Conservation (phyloP, 78 protist genomes). For the Guillardia theta region DNA sequence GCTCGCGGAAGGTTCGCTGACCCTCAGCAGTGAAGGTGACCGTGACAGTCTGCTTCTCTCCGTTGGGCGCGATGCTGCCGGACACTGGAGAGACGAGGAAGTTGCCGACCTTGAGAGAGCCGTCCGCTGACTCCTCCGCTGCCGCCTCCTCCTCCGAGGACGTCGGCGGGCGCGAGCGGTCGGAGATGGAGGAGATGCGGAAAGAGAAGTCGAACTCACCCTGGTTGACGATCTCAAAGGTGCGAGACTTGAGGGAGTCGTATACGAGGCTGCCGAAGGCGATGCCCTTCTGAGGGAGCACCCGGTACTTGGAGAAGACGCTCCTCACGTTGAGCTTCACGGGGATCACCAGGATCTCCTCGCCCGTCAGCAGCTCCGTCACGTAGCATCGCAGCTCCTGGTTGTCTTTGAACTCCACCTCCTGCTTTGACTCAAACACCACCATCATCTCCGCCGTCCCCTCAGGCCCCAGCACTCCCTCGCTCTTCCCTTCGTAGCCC, state of each 20-base stretch:
- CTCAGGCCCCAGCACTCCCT: background rate
- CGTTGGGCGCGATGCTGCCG: slow-evolving; percentile 55
- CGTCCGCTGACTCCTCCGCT: background rate
- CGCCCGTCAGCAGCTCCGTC: background rate
- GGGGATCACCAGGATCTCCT: slow-evolving; percentile 22
- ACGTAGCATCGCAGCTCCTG: background rate
- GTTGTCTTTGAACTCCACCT: slow-evolving; percentile 13
- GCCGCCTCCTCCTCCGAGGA: background rate
- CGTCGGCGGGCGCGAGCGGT: background rate
- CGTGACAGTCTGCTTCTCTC: background rate
- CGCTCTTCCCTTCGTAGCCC: background rate
- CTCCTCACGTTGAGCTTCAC: slow-evolving; percentile 13
- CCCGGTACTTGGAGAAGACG: slow-evolving; percentile 44
- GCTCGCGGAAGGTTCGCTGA: background rate
- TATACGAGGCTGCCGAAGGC: slow-evolving; percentile 71
- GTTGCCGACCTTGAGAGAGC: slow-evolving; percentile 40
- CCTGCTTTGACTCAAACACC: background rate
- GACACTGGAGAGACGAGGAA: slow-evolving; percentile 55
- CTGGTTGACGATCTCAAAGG: slow-evolving; percentile 67
- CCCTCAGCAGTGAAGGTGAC: slow-evolving; percentile 51
- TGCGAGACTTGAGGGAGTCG: background rate
- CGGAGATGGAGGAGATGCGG: background rate
- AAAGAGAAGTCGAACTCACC: slow-evolving; percentile 69
- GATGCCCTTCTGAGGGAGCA: slow-evolving; percentile 67
- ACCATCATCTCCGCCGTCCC: background rate